Conservation (phyloP, 176 grass and related monocot species). For the Zizania latifolia region DNA sequence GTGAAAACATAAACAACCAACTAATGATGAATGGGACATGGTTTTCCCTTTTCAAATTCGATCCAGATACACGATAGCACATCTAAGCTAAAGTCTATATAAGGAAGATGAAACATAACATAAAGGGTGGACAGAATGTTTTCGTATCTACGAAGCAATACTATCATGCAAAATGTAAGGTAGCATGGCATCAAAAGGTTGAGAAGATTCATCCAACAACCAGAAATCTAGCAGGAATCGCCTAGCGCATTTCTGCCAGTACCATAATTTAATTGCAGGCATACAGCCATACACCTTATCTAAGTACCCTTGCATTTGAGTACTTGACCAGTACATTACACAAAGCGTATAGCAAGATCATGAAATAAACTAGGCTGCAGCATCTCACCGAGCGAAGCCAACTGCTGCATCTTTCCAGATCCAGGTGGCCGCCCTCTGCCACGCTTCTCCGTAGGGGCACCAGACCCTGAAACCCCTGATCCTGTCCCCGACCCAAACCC, state of each 20-base stretch:
- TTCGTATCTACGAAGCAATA: neutral
- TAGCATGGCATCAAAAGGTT: neutral
- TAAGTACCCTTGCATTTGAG: neutral
- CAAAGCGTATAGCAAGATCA: neutral
- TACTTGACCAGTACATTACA: neutral
- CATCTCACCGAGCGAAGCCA: conserved; percentile 76
- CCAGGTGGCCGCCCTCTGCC: conserved; percentile 73
- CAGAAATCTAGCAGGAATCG: neutral
- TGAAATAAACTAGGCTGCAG: neutral
- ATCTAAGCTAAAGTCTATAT: neutral
- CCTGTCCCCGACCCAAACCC: conserved; percentile 36
- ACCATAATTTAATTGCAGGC: neutral
- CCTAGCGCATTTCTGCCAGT: neutral
- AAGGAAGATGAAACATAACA: neutral
- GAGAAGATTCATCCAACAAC: neutral
- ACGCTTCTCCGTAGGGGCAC: conserved; percentile 50
- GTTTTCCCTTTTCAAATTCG: conserved; percentile 6
- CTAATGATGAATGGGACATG: neutral
- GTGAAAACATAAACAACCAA: neutral
- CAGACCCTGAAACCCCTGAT: conserved; percentile 43
- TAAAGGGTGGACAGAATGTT: neutral
- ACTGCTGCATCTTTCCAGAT: conserved; percentile 77
- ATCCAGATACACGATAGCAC: neutral
- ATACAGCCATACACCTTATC: neutral
- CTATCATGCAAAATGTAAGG: neutral